These are phyloP conservation scores for Penicillium aurantiogriseum DNA, from an alignment of 2,329 filamentous ascomycete species.

Conservation along the genomic window DNA sequence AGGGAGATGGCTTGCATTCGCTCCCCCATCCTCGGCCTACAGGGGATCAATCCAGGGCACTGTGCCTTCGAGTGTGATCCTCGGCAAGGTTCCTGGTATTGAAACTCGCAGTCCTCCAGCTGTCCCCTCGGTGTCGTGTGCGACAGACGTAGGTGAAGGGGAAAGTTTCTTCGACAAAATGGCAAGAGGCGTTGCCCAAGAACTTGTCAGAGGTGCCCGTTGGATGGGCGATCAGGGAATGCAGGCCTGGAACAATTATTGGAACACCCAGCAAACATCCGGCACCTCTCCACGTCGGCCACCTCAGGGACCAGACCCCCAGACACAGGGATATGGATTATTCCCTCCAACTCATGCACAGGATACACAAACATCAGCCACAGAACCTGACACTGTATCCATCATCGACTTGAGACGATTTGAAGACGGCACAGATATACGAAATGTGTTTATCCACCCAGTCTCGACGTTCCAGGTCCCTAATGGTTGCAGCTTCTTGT, in stretches of 20 bases:
- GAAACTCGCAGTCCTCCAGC: conserved; percentile 44
- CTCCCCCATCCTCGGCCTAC: conserved; percentile 42
- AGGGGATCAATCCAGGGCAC: conserved; percentile 41
- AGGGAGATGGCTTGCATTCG: conserved; percentile 49
- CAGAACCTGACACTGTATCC: conserved; percentile 47
- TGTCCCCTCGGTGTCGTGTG: conserved; percentile 44
- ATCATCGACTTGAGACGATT: conserved; percentile 47
- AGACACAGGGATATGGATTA: conserved; percentile 34
- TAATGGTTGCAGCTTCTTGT: conserved; percentile 51
- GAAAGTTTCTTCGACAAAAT: conserved; percentile 50
- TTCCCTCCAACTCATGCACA: conserved; percentile 50
- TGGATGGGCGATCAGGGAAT: conserved; percentile 52
- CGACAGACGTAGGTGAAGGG: conserved; percentile 47
- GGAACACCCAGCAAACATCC: conserved; percentile 45
- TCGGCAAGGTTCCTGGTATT: conserved; percentile 41
- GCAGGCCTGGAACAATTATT: conserved; percentile 52
- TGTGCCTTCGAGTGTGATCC: conserved; percentile 37
- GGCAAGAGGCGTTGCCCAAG: conserved; percentile 50
- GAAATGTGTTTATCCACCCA: conserved; percentile 36
- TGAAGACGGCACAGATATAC: conserved; percentile 40
- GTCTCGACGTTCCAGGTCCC: conserved; percentile 49
- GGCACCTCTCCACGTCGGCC: conserved; percentile 32
- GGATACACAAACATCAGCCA: conserved; percentile 36
- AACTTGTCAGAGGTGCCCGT: conserved; percentile 48
- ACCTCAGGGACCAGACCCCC: conserved; percentile 28